These are phyloP conservation scores for Xylariaceae sp. DNA, from an alignment of 2,329 filamentous ascomycete species.

Conservation along the genomic window DNA sequence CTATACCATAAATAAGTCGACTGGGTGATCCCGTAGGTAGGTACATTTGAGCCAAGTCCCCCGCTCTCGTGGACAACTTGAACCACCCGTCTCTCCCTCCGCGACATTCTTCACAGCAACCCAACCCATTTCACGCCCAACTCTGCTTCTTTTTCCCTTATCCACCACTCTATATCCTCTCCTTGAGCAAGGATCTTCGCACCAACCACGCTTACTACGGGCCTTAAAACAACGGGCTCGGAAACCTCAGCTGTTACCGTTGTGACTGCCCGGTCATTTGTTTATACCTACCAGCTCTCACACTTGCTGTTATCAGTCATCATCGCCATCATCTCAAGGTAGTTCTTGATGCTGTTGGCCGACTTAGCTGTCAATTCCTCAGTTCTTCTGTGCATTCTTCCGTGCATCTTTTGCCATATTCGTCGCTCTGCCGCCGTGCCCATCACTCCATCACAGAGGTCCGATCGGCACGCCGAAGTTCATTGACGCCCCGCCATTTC, in stretches of 20 bases:
- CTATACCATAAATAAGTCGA: conserved; percentile 1
- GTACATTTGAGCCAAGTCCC: conserved; percentile 3
- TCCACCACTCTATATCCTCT: conserved; percentile 2
- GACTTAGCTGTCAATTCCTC: conserved; percentile 8
- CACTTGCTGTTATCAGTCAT: background rate
- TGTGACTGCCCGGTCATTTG: background rate
- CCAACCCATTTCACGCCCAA: conserved; percentile 31
- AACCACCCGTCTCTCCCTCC: conserved; percentile 14
- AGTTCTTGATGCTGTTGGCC: conserved; percentile 15
- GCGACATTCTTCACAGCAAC: conserved; percentile 23
- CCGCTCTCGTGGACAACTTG: conserved; percentile 16
- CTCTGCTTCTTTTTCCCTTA: conserved; percentile 15
- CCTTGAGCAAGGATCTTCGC: conserved; percentile 22
- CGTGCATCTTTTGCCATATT: background rate
- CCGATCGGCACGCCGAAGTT: conserved; percentile 1
- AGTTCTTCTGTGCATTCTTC: background rate
- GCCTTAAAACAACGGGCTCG: conserved; percentile 6
- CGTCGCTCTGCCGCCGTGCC: conserved; percentile 5
- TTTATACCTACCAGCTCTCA: background rate
- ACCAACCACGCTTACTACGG: conserved; percentile 7
- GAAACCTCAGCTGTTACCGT: conserved; percentile 6
- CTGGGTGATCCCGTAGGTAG: background rate
- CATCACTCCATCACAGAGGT: conserved; percentile 2
- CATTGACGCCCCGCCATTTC: conserved; percentile 5
- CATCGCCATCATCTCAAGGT: conserved; percentile 4